Evolutionary conservation across 108 stramenopile genomes (phyloP).

Genomic region (Skeletonema grethae): DNA sequence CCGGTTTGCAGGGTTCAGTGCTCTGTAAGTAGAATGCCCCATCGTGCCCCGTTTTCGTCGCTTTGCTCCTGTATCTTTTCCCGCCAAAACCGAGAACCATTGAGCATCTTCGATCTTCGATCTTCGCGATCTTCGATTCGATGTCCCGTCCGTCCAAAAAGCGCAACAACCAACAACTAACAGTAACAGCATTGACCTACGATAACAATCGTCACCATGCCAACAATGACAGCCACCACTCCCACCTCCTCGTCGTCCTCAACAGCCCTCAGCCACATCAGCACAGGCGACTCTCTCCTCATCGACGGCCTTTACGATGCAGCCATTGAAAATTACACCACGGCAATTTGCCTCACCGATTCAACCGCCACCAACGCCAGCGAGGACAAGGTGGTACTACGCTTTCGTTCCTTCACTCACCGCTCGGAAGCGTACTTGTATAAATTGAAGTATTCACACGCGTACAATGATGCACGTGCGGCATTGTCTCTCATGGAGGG

Average conservation of each 20-base stretch:
- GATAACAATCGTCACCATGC: too few relatives aligned
- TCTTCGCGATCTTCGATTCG: too few relatives aligned
- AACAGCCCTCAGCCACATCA: conserved; percentile 25
- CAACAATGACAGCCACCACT: conserved; percentile 13
- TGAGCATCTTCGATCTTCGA: too few relatives aligned
- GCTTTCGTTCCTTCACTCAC: conserved; percentile 65
- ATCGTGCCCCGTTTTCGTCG: too few relatives aligned
- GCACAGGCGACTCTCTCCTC: conserved; percentile 60
- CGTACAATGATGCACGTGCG: conserved; percentile 68
- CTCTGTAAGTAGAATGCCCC: too few relatives aligned
- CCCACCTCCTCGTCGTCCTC: background rate
- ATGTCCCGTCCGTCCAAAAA: too few relatives aligned
- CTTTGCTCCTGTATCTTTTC: too few relatives aligned
- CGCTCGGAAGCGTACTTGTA: conserved; percentile 68
- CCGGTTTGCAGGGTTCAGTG: too few relatives aligned
- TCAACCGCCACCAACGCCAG: background rate
- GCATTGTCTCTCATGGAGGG: conserved; percentile 57
- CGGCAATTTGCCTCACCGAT: conserved; percentile 52
- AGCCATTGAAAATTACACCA: conserved; percentile 72
- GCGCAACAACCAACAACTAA: too few relatives aligned
- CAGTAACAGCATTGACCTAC: too few relatives aligned
- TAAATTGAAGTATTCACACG: conserved; percentile 61
- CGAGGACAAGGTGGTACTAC: conserved; percentile 18
- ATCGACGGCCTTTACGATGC: conserved; percentile 71
- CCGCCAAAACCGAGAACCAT: too few relatives aligned